Evolutionary conservation across 306 rosid species (phyloP).

Genomic region (Gleditsia sinensis): DNA sequence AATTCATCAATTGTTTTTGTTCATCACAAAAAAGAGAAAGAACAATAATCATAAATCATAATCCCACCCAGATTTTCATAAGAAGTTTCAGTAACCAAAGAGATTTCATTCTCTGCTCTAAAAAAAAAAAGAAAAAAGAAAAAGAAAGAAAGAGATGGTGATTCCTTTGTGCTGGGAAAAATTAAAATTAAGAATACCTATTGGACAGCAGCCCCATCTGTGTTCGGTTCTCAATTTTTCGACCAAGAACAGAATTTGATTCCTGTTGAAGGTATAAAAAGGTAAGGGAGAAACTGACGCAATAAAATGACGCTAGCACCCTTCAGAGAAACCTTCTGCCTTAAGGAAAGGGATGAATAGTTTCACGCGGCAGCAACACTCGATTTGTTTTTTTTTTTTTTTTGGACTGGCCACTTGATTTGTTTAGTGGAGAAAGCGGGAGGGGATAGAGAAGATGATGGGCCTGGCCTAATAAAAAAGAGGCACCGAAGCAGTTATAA

Average conservation of each 20-base stretch:
- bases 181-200: slow-evolving; percentile 46
- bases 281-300: neutral
- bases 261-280: neutral
- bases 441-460: too few species aligned
- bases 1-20: neutral
- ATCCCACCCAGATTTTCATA: neutral
- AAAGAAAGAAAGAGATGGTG: neutral
- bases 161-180: neutral
- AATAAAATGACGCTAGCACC: slow-evolving; percentile 3
- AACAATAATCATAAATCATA: neutral
- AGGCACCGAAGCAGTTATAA: too few species aligned
- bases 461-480: neutral
- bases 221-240: neutral
- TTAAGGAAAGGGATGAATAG: slow-evolving; percentile 26
- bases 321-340: slow-evolving; percentile 13
- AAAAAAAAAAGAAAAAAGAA: neutral
- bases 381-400: too few species aligned
- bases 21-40: too few species aligned
- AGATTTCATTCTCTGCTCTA: neutral
- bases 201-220: slow-evolving; percentile 79
- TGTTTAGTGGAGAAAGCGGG: too few species aligned
- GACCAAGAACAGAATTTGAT: neutral
- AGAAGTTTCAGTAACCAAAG: slow-evolving; percentile 2
- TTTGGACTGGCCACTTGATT: too few species aligned
- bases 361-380: too few species aligned